Conservation (phyloP, 441 rosid genomes). For the Metrosideros polymorpha region DNA sequence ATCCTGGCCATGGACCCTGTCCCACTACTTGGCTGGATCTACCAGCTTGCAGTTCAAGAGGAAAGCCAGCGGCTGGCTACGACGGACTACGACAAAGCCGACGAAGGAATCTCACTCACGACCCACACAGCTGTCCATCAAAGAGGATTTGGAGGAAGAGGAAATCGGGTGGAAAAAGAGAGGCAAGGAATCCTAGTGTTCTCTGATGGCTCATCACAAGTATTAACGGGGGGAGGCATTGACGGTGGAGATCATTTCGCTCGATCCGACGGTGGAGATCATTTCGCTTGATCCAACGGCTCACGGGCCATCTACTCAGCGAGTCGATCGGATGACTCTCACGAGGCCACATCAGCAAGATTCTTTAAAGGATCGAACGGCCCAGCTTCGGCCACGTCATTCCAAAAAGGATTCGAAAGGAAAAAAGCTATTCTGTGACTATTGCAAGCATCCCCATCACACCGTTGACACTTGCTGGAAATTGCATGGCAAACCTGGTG, state of each 20-base stretch:
- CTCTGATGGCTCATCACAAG: too few species aligned
- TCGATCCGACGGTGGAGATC: too few species aligned
- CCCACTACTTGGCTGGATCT: background rate
- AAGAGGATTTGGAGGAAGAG: background rate
- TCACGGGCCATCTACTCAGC: too few species aligned
- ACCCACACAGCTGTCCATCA: background rate
- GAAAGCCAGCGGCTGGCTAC: background rate
- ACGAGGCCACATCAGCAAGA: background rate
- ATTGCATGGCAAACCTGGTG: fast-evolving
- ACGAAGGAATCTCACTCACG: fast-evolving
- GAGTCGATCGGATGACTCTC: too few species aligned
- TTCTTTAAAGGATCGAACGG: background rate
- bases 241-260: too few species aligned
- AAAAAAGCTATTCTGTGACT: background rate
- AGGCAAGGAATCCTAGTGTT: too few species aligned
- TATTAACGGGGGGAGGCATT: too few species aligned
- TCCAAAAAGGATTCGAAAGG: background rate
- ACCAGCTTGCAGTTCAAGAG: fast-evolving
- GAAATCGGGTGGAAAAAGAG: too few species aligned
- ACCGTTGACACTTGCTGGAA: background rate
- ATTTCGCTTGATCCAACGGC: too few species aligned
- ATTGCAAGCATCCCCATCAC: background rate
- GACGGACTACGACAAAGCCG: fast-evolving
- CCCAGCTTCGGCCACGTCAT: background rate
- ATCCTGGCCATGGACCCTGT: background rate